Percentiles rank a stretch among this genome's conserved stretches.
phyloP scores from a whole-genome alignment of 2,329 filamentous ascomycete genomes.

The Trichophyton schoenleinii region DNA sequence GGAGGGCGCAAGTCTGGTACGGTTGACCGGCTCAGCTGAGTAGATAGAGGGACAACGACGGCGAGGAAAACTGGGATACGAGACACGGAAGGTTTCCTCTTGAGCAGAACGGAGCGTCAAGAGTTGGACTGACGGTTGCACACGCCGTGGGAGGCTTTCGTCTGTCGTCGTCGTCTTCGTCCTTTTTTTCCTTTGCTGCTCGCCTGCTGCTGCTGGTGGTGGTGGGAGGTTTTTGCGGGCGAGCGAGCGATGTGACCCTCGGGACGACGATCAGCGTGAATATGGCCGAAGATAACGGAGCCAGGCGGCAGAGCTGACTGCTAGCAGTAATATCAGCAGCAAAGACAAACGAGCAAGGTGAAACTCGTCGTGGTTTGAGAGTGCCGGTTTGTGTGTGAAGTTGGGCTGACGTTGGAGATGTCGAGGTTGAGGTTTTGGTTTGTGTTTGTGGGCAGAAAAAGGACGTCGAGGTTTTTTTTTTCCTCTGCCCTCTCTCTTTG shows the following conservation, averaged over 20 bases:
- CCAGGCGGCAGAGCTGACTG: neutral
- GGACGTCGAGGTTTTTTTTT: neutral
- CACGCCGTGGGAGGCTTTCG: neutral
- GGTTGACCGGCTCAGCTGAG: neutral
- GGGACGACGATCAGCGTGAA: neutral
- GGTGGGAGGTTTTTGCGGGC: neutral
- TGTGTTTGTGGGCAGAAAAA: neutral
- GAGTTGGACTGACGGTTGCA: neutral
- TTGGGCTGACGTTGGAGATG: neutral
- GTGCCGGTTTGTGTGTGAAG: neutral
- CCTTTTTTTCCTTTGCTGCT: neutral
- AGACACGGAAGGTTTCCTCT: slow-evolving; percentile 3
- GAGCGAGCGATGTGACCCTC: neutral
- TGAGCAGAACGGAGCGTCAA: neutral
- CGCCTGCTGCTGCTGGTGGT: neutral
- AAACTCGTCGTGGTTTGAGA: neutral
- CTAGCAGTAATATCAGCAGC: neutral
- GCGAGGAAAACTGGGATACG: slow-evolving; percentile 4
- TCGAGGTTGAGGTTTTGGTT: neutral
- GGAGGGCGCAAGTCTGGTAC: neutral
- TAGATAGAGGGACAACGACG: neutral
- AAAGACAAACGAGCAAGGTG: neutral
- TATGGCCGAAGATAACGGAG: slow-evolving; percentile 3
- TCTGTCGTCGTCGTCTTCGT: neutral
- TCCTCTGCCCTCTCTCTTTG: neutral